Base-by-base conservation (phyloP, 176 grass and related monocot species). In the Leersia perrieri region DNA sequence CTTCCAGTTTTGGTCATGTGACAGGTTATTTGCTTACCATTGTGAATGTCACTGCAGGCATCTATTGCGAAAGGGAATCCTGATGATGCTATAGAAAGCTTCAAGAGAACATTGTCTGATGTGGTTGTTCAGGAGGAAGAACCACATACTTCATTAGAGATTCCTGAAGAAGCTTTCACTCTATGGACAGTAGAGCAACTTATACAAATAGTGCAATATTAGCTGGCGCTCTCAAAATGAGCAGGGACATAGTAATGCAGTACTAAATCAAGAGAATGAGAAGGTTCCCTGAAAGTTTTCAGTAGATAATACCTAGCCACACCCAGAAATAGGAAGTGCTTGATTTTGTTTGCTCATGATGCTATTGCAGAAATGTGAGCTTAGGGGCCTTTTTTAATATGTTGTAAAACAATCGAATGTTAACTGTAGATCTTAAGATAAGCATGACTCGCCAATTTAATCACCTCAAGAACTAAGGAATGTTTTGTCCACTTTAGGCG, bases 21-120 rank as follows among this genome's bases (percentile, higher is more conserved):
- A 22, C 27, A 81, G 33, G 10, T 72, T 81, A 14, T 42, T 45
- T 63, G 28, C 74, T 80, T 76, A 42, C 18, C 27, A 33, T 55
- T 60, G 29, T 25, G 28, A 47, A 51, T 83, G 40, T 63, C 87
- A 89, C 34, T 84, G 51, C 79, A 92, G 93, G 93, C 85, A 74
- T 86, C 82, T 58, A 58, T 92, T 44, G 93, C 90, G 5, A 92
- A 88, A 86, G 93, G 90, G 31, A 47, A 88, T 78, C 85, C 76
- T 25, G 84, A 78, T 33, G 82, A 96, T 83, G 87, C 85, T 68
- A 79, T 60, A 58, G 77, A 39, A 27, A 87, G 47, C 63, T 90
- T 77, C 79, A 86, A 51, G 77, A 63, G 40, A 66, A 78, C 75
- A 20, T 63, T 88, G 10, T 22, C 84, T 29, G 30, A 58, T 75